Evolutionary conservation across 441 rosid genomes (phyloP).

Genomic region (Geranium incanum): DNA sequence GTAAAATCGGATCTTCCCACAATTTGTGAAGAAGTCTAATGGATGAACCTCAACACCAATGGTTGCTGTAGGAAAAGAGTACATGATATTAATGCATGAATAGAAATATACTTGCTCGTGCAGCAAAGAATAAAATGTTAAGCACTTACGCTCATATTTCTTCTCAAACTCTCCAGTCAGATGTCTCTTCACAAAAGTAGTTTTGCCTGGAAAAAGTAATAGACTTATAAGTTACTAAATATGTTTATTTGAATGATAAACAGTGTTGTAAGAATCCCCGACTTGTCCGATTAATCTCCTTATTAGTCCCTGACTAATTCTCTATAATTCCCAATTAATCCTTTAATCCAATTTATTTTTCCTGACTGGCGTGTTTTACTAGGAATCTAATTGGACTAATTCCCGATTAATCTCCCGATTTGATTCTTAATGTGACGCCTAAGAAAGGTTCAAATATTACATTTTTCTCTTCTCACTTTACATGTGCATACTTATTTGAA

Average conservation of each 20-base stretch:
- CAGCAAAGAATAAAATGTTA: neutral
- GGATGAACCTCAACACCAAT: slow-evolving; percentile 79
- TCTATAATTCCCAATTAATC: too few species aligned
- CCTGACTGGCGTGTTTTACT: too few species aligned
- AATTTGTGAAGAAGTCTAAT: slow-evolving; percentile 56
- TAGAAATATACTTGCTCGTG: neutral
- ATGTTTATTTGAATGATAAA: neutral
- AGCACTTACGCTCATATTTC: slow-evolving; percentile 62
- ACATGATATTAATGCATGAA: neutral
- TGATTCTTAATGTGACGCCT: too few species aligned
- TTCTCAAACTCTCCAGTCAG: slow-evolving; percentile 70
- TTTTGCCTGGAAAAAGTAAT: slow-evolving; percentile 35
- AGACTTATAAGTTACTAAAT: neutral
- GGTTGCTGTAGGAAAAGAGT: slow-evolving; percentile 34
- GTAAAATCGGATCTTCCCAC: slow-evolving; percentile 56
- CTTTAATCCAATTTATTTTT: too few species aligned
- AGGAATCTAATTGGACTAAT: too few species aligned
- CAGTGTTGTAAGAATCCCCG: too few species aligned
- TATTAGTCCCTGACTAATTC: too few species aligned
- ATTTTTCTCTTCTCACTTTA: too few species aligned
- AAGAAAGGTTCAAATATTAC: too few species aligned
- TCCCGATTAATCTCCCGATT: too few species aligned
- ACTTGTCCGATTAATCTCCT: too few species aligned
- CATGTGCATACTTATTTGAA: too few species aligned
- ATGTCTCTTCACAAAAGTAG: slow-evolving; percentile 59